phyloP scores from a whole-genome alignment of 495 filamentous ascomycete species.

The Neurospora sp. region DNA sequence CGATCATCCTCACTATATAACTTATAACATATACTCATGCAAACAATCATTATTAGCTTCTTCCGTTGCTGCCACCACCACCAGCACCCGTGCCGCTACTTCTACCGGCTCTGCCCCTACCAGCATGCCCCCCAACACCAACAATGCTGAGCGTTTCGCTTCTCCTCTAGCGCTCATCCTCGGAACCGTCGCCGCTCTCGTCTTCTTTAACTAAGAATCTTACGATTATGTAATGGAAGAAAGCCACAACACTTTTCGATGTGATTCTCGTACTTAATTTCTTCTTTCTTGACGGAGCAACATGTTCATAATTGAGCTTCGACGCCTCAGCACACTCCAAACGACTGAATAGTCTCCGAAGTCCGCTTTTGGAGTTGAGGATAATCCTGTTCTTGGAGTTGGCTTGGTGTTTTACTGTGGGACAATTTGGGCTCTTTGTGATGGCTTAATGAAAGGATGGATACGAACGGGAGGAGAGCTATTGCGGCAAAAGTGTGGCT shows the following conservation, averaged over 20 bases:
- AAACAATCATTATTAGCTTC: background rate
- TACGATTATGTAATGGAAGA: background rate
- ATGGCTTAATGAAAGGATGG: background rate
- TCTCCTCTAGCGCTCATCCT: slow-evolving; percentile 28
- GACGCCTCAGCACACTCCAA: background rate
- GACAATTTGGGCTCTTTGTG: background rate
- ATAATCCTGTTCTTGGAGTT: background rate
- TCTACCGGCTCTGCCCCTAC: slow-evolving; percentile 2
- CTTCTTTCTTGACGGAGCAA: background rate
- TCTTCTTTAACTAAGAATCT: slow-evolving; percentile 27
- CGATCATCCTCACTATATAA: background rate
- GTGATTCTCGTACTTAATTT: background rate
- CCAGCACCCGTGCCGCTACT: background rate
- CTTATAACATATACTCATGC: background rate
- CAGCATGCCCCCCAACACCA: slow-evolving; percentile 12
- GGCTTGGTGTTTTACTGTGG: background rate
- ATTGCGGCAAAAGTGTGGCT: background rate
- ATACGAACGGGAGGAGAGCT: background rate
- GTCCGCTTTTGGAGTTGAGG: background rate
- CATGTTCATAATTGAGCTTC: background rate
- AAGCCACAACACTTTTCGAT: background rate
- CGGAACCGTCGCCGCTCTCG: slow-evolving; percentile 22
- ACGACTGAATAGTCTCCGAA: background rate
- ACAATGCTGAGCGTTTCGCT: slow-evolving; percentile 22
- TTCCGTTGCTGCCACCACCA: slow-evolving; percentile 1